Base-by-base conservation (phyloP, 2,329 filamentous ascomycete genomes). In the Ophiostoma perfectum region DNA sequence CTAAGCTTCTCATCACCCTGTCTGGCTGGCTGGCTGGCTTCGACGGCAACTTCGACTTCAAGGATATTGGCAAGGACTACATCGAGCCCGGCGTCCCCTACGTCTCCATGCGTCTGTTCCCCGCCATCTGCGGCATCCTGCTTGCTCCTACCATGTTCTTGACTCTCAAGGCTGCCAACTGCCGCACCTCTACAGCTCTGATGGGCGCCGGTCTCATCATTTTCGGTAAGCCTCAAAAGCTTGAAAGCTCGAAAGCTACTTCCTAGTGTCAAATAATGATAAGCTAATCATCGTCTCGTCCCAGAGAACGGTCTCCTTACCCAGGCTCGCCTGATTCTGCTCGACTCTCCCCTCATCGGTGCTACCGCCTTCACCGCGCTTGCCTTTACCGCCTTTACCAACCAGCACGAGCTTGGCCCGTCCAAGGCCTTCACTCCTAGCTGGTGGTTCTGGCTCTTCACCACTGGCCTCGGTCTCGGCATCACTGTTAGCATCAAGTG, bases 31-130 rank as follows among this genome's bases (percentile, higher is more conserved):
- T 97, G 72, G 95, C 93, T 75, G 95, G 95, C 67, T 99, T 98
- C 78, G 87, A 97, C 76, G 95, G 95, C 72, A 85, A 92, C 72
- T 99, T 99, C 78, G 95, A 98, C 79, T 99, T 99, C 84, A 99
- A 98, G 83, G 93, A 99, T 74, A 99, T 99, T 80, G 95, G 95
- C 79, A 97, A 98, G 82, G 95, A 99, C 79, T 99, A 99, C 77
- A 78, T 98, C 72, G 95, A 97, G 80, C 93, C 95, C 3, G 88
- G 88, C 67, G 95, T 99, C 67, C 95, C 95, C 60, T 99, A 99
- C 79, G 95, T 99, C 68, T 91, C 95, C 68, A 99, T 99, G 95
- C 90, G 95, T 77, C 80, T 98, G 80, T 88, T 97, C 73, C 94
- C 95, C 52, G 95, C 95, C 68, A 81, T 98, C 72, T 90, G 93